Base-by-base conservation (phyloP, 331 rosid genomes). In the Acacia pycnantha region DNA sequence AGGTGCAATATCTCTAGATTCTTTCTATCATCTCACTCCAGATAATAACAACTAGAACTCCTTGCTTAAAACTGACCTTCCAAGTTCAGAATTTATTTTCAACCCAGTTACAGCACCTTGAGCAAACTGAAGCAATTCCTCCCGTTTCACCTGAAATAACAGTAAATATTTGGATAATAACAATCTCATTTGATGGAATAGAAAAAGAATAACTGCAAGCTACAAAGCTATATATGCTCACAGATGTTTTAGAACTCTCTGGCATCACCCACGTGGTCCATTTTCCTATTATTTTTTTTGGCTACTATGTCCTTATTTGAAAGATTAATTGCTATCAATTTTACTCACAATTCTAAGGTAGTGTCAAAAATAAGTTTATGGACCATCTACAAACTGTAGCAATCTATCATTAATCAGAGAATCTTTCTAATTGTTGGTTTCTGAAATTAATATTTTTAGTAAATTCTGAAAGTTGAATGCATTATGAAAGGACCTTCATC, bases 81-180 rank as follows among this genome's bases (percentile, higher is more conserved):
- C 84, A 59, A 85, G 70, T 85, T 92, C 94, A 85, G 88, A 94
- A 86, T 82, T 91, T 29, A 96, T 86, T 86, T 96, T 96, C 89
- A 96, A 88, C 79, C 99, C 99, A 24, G 97, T 79, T 73, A 96
- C 91, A 77, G 99, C 99, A 69, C 93, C 90, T 88, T 96, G 97
- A 15, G 98, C 98, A 91, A 96, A 96, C 88, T 96, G 99, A 86
- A 96, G 98, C 85, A 96, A 86, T 85, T 96, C 99, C 86, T 96
- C 99, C 75, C 97, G 92, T 82, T 96, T 96, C 84, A 94, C 99
- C 99, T 96, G 88, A 82, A 82, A 41, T 78, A 80, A 68, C 51
- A 69, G 80, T 24, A 70, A 77, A 50, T 62, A 58, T 73, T 33
- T 19, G 51, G 0, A 44, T 44, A 7, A 3, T 24, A 75, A 76